Conservation (phyloP, 106 monocot species). For the Phalaenopsis aphrodite region DNA sequence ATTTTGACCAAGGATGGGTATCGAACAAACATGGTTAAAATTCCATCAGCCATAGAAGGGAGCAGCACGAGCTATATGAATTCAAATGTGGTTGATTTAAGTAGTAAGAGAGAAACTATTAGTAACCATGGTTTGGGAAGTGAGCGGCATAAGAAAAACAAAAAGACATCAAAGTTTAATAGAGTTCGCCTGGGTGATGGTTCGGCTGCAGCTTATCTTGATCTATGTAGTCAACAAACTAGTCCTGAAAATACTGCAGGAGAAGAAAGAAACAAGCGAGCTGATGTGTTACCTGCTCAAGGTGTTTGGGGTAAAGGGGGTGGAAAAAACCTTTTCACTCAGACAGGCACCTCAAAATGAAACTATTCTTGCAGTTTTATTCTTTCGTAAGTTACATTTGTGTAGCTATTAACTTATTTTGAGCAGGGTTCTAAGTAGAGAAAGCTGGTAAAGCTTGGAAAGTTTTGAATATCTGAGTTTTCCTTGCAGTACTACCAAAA, state of each 20-base stretch:
- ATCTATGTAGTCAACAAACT: constrained; percentile 16
- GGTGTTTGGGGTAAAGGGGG: constrained; percentile 81
- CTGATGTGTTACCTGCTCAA: constrained; percentile 18
- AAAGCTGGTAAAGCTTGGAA: background rate
- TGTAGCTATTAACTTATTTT: background rate
- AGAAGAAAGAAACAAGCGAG: constrained; percentile 6
- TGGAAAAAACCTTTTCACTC: constrained; percentile 40
- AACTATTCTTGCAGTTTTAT: background rate
- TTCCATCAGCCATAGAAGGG: background rate
- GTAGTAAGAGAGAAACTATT: constrained; percentile 6
- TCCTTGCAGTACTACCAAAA: background rate
- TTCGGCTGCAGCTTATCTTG: constrained; percentile 34
- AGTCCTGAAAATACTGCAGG: constrained; percentile 18
- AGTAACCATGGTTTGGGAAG: constrained; percentile 7
- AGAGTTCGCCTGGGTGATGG: constrained; percentile 64
- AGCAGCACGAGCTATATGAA: constrained; percentile 1
- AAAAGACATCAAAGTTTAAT: constrained; percentile 63
- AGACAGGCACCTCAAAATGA: background rate
- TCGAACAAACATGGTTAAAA: constrained; percentile 33
- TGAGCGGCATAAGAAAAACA: constrained; percentile 25
- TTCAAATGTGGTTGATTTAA: constrained; percentile 8
- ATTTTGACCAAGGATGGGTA: constrained; percentile 81
- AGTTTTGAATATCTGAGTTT: background rate
- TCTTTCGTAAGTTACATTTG: background rate
- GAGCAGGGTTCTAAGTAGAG: no score